phyloP scores from a whole-genome alignment of 306 rosid species.

The Prunus campanulata region DNA sequence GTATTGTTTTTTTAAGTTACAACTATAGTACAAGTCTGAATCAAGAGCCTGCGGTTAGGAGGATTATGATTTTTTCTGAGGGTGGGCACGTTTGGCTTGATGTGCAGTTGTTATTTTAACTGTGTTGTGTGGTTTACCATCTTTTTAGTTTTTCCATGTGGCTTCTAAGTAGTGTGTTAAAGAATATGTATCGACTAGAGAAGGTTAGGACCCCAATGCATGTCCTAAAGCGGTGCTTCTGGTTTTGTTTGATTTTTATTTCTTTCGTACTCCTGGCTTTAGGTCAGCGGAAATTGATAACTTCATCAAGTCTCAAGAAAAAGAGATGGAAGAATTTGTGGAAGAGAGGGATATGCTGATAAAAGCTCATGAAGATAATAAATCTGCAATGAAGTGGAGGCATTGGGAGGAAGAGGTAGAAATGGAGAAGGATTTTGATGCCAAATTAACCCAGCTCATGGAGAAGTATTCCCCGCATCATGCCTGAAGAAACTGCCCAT shows the following conservation, averaged over 20 bases:
- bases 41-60: background rate
- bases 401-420: slow-evolving; percentile 65
- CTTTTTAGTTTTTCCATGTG: background rate
- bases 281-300: slow-evolving; percentile 47
- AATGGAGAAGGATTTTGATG: slow-evolving; percentile 51
- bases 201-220: background rate
- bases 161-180: background rate
- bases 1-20: background rate
- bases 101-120: background rate
- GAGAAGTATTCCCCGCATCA: slow-evolving; percentile 46
- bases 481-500: background rate
- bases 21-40: background rate
- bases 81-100: background rate
- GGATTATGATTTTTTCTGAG: background rate
- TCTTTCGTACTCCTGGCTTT: background rate
- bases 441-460: slow-evolving; percentile 50
- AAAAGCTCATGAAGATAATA: slow-evolving; percentile 41
- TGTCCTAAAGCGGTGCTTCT: background rate
- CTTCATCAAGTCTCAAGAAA: slow-evolving; percentile 59
- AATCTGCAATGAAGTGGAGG: slow-evolving; percentile 42
- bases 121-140: background rate
- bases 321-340: slow-evolving; percentile 58
- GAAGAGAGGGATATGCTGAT: slow-evolving; percentile 45
- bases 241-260: background rate
- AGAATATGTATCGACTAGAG: background rate